Evolutionary conservation across 2,329 filamentous ascomycete genomes (phyloP), one percentile per base, ranked within the genome.

Genomic region (Dactylellina parvicollis): DNA sequence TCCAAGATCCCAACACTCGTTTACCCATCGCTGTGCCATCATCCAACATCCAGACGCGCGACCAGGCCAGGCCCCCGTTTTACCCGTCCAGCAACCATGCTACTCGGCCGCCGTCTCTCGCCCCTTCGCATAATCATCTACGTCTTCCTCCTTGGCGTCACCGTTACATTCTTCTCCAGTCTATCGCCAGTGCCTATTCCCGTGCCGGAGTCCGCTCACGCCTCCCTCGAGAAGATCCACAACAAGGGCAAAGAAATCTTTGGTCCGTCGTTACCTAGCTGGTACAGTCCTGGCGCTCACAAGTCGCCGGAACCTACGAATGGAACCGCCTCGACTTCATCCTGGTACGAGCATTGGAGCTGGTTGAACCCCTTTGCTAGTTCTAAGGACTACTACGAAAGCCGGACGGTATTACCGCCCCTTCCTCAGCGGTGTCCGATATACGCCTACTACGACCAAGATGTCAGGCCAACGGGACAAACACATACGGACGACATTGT

Each of bases 341-440:
- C 73, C n/a, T 98, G 94, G 94, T 91, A 92, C 81, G 89, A 87
- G 75, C 89, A 96, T 80, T 96, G 90, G 88, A 92, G 90, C 79
- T 98, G 93, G 92, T 85, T 91, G 77, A 91, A 90, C 74, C 92
- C 93, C 1, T 98, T 97, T 80, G 96, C 92, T 16, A 92, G 89
- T 44, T 87, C 88, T 14, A 84, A 95, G 67, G 88, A 87, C 0
- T 85, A 95, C 65, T 93, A 96, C 79, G 90, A 96, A 80, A 90
- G 90, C 78, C 86, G 92, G 60, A 89, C 90, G 5, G 86, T 98
- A 61, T 87, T 98, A 2, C 95, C 95, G 49, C 91, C 91, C 1
- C 83, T 96, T 26, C 82, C 80, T 49, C 83, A 86, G 30, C 87
- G 94, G 20, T 88, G 90, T 22, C 85, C 88, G 0, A 88, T 98